phyloP scores from a whole-genome alignment of 805 yeast genomes.

The Cyberlindnera maritima region DNA sequence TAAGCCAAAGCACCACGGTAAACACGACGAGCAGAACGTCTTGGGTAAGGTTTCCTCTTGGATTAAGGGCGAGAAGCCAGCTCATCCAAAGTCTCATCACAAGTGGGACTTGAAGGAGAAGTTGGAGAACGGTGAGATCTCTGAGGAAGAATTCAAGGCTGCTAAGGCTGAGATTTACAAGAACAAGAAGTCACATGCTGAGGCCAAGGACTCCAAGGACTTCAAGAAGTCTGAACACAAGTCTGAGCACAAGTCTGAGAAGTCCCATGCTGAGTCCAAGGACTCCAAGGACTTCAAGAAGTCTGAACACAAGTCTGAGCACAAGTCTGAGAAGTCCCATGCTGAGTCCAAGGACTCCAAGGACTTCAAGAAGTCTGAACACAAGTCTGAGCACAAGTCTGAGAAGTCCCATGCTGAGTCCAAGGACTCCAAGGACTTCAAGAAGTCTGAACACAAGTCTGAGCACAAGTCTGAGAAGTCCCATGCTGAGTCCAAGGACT shows the following conservation, averaged over 20 bases:
- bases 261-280: too few species aligned
- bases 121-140: neutral
- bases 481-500: too few species aligned
- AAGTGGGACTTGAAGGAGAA: neutral
- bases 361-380: neutral
- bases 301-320: too few species aligned
- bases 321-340: too few species aligned
- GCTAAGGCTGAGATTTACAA: neutral
- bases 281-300: neutral
- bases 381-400: neutral
- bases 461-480: constrained; percentile 1
- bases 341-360: neutral
- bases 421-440: neutral
- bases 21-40: neutral
- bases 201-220: neutral
- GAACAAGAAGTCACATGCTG: constrained; percentile 1
- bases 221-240: neutral
- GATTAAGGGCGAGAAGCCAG: neutral
- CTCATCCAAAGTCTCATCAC: neutral
- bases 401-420: too few species aligned
- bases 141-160: constrained; percentile 4
- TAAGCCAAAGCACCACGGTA: constrained; percentile 3
- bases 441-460: too few species aligned
- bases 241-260: neutral
- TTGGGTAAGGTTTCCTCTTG: neutral